These are phyloP conservation scores for Cylindrotheca fusiformis DNA, from an alignment of 108 stramenopile species.

Conservation along the genomic window DNA sequence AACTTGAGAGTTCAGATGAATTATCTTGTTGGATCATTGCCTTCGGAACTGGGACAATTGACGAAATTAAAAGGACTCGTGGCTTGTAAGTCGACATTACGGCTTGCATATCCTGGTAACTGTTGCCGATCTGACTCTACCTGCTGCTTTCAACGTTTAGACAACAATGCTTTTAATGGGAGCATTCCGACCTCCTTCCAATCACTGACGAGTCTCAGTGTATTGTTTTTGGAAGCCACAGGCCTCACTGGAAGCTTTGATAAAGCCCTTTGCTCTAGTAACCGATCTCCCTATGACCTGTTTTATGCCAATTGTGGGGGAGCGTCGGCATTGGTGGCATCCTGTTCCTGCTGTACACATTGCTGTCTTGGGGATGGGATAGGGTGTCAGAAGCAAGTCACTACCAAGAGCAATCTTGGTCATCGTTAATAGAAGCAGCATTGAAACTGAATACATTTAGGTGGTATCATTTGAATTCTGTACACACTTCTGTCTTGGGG, in stretches of 20 bases:
- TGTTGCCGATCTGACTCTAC: no score
- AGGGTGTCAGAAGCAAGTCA: background rate
- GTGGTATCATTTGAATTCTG: no score
- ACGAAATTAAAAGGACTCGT: slow-evolving; percentile 9
- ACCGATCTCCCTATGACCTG: background rate
- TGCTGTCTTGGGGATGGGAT: background rate
- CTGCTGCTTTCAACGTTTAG: no score
- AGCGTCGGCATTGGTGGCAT: background rate
- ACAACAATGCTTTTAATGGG: background rate
- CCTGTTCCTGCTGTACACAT: background rate
- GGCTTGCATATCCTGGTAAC: no score
- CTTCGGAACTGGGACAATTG: slow-evolving; percentile 3
- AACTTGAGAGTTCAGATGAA: slow-evolving; percentile 7
- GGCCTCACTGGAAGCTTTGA: background rate
- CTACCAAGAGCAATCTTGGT: background rate
- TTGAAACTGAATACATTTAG: no score
- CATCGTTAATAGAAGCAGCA: no score
- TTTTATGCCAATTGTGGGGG: background rate
- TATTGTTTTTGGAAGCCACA: background rate
- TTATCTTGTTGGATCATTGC: slow-evolving; percentile 1
- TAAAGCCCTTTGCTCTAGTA: background rate
- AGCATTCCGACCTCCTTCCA: background rate
- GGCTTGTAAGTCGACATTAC: no score
- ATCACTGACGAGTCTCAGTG: background rate
- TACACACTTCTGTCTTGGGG: no score